Evolutionary conservation across 2,329 filamentous ascomycete genomes (phyloP).

Genomic region (Colletotrichum sp.): DNA sequence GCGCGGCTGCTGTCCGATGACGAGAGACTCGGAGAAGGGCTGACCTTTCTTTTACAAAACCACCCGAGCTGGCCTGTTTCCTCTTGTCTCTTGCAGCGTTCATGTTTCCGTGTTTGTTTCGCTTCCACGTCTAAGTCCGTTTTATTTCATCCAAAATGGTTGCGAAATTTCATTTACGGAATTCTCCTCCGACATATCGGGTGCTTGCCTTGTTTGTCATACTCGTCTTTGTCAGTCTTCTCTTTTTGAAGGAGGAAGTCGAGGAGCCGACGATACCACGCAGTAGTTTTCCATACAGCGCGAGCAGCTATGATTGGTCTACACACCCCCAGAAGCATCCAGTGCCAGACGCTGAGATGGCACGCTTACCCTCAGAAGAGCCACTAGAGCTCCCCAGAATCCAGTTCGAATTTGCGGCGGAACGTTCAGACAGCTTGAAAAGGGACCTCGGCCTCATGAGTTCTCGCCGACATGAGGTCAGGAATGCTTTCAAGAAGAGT

Average conservation of each 20-base stretch:
- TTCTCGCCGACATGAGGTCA: constrained; percentile 33
- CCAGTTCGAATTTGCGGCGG: constrained; percentile 16
- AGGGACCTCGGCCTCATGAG: constrained; percentile 42
- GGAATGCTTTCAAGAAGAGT: constrained; percentile 36
- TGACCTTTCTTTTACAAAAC: not conserved
- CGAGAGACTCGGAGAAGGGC: not conserved
- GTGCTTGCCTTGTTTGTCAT: constrained; percentile 12
- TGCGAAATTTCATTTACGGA: constrained; percentile 16
- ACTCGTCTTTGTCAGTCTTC: constrained; percentile 4
- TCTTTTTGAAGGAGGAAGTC: not conserved
- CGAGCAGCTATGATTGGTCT: constrained; percentile 26
- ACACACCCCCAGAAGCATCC: constrained; percentile 20
- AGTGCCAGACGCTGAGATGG: constrained; percentile 22
- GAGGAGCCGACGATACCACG: not conserved
- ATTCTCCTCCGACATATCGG: constrained; percentile 17
- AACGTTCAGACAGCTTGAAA: constrained; percentile 16
- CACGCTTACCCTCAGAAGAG: constrained; percentile 9
- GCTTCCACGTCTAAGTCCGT: not conserved
- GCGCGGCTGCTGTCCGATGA: constrained; percentile 1
- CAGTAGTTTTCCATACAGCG: not conserved
- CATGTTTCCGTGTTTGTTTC: not conserved
- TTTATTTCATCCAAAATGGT: constrained; percentile 6
- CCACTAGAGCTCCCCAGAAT: constrained; percentile 11
- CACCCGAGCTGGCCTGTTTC: not conserved
- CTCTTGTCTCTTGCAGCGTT: not conserved